Evolutionary conservation across 306 rosid genomes (phyloP).

Genomic region (Lathyrus sativus): DNA sequence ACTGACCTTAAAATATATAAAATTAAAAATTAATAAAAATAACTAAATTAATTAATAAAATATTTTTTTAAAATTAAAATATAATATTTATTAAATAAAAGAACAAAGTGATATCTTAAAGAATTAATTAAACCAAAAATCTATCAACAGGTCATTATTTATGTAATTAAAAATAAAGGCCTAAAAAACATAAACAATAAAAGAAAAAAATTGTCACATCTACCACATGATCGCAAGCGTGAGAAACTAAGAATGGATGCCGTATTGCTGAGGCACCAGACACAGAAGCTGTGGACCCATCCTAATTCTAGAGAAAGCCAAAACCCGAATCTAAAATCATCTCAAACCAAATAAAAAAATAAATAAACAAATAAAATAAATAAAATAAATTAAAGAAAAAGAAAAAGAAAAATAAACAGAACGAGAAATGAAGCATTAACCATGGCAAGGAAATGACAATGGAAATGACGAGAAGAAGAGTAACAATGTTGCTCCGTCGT

Average conservation of each 20-base stretch:
- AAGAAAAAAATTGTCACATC: too few relatives aligned
- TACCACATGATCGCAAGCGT: not conserved
- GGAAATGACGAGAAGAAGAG: conserved; percentile 32
- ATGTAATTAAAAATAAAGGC: too few relatives aligned
- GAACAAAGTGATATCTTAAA: too few relatives aligned
- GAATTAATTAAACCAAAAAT: too few relatives aligned
- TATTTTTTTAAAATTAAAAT: too few relatives aligned
- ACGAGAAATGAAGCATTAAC: conserved; percentile 16
- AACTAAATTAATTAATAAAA: too few relatives aligned
- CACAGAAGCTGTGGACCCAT: not conserved
- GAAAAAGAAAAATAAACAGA: not conserved
- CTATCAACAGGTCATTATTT: too few relatives aligned
- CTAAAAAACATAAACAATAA: too few relatives aligned
- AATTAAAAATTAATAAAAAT: too few relatives aligned
- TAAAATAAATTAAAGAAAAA: not conserved
- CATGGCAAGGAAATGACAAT: too few relatives aligned
- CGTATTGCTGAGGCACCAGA: not conserved
- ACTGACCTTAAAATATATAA: too few relatives aligned
- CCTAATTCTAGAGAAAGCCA: not conserved
- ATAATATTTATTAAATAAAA: too few relatives aligned
- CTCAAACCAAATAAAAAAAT: not conserved
- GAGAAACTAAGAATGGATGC: not conserved
- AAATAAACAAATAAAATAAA: not conserved
- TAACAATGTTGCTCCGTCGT: conserved; percentile 38
- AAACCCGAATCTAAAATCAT: conserved; percentile 28